phyloP scores from a whole-genome alignment of 2,329 filamentous ascomycete genomes.

The Pseudovirgaria hyperparasitica region DNA sequence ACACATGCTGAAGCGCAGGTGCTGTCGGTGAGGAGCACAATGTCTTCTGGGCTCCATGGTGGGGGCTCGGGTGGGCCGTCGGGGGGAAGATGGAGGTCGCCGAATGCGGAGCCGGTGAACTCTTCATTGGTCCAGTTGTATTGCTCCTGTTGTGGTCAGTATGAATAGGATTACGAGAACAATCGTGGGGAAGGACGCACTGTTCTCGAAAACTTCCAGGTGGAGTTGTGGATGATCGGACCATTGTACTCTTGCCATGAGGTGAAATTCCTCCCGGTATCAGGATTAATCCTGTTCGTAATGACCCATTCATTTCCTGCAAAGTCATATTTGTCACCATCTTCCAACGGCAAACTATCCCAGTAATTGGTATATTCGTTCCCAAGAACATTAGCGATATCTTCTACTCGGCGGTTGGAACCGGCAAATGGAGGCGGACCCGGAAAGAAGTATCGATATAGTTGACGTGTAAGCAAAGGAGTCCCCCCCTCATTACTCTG shows the following conservation, averaged over 20 bases:
- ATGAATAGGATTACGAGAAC: no score
- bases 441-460: conserved; percentile 39
- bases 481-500: conserved; percentile 44
- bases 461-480: conserved; percentile 14
- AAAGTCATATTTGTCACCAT: conserved; percentile 1
- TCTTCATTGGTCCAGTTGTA: conserved; percentile 1
- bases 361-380: conserved; percentile 2
- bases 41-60: conserved; percentile 21
- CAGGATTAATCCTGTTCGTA: conserved; percentile 9
- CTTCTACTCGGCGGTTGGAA: conserved; percentile 29
- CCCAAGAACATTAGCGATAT: conserved; percentile 7
- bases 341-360: conserved; percentile 1
- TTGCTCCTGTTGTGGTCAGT: no score
- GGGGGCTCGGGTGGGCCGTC: no score
- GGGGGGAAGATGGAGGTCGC: no score
- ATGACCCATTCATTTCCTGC: conserved; percentile 14
- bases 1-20: conserved; percentile 44
- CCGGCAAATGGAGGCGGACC: conserved; percentile 24
- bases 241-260: conserved; percentile 29
- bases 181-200: no score
- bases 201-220: no score
- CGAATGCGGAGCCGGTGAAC: no score
- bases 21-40: conserved; percentile 37
- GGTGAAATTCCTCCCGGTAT: conserved; percentile 18
- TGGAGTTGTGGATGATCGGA: conserved; percentile 13